These are phyloP conservation scores for Allium fistulosum DNA, from an alignment of 106 monocot species.

Conservation along the genomic window DNA sequence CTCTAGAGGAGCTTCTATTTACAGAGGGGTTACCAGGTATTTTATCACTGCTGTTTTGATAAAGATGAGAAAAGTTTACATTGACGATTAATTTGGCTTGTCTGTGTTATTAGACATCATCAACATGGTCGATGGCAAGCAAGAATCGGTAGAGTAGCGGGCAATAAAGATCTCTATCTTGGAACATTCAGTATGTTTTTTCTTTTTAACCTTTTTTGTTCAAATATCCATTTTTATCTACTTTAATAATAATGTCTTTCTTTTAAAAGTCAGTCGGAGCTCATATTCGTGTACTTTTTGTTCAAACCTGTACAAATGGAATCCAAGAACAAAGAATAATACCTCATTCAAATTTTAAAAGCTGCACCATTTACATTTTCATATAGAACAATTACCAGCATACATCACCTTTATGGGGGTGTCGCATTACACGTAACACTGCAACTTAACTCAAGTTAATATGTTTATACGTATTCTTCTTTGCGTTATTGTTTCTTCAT, in stretches of 20 bases:
- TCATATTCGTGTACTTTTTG: neutral
- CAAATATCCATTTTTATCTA: neutral
- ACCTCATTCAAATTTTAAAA: no score
- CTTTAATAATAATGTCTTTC: no score
- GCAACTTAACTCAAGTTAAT: no score
- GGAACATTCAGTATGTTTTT: constrained; percentile 82
- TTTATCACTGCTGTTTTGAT: neutral
- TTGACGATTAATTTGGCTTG: neutral
- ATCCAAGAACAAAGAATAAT: no score
- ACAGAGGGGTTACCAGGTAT: constrained; percentile 93
- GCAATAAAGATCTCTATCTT: constrained; percentile 95
- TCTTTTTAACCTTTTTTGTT: neutral
- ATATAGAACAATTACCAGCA: no score
- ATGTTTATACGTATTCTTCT: no score
- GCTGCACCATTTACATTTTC: neutral
- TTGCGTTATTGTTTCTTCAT: no score
- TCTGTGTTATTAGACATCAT: constrained; percentile 47
- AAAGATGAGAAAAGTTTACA: no score
- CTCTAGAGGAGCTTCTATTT: constrained; percentile 89
- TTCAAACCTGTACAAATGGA: no score
- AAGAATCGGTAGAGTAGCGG: constrained; percentile 87
- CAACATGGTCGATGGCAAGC: constrained; percentile 98
- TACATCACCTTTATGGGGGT: no score
- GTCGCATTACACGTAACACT: no score
- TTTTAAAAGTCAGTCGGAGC: neutral